Evolutionary conservation across 1,284 basidiomycete species (phyloP), one percentile per base, ranked within the genome.

Genomic region (Naganishia sp.): DNA sequence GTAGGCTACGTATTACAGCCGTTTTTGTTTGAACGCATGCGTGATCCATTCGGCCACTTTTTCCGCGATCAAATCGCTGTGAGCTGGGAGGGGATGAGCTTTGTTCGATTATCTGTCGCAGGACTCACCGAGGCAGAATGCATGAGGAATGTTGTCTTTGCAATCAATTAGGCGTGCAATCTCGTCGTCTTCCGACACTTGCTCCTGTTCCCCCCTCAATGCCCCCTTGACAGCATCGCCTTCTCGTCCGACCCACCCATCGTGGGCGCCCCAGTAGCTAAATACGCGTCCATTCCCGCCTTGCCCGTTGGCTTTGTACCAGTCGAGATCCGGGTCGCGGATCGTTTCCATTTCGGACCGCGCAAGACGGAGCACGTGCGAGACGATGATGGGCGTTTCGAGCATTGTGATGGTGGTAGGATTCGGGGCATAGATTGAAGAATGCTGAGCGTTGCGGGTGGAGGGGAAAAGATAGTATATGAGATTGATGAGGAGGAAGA

Each of bases 331-430:
- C 0, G 76, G 77, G 6, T 68, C 72, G 9, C 52, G 60, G 55
- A 81, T 79, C 4, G 66, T 48, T 6, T 66, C 55, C 77, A 81
- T 77, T 71, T 81, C 80, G 1, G 75, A 76, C 16, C 65, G 56
- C 6, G 74, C 74, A n/a, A 80, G 72, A 18, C 67, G 67, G 10
- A 81, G 72, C 1, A 74, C 74, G 42, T 78, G 70, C 2, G 64
- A 45, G 28, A 81, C 72, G 5, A 75, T 75, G 3, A 68, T 66
- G 0, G 76, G 73, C 0, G 75, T 75, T 1, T 68, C 67, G 25
- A 81, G 70, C 31, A 81, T 71, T 18, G 71, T 66, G 18, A 73
- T 64, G 5, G 75, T 76, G 0, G 75, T 72, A 7, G 42, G 25
- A 54, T 69, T 65, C 2, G 68, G 68, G 18, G 54, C 46, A 53